These are phyloP conservation scores for Bjerkandera adusta DNA, from an alignment of 1,284 basidiomycete genomes.

Conservation along the genomic window DNA sequence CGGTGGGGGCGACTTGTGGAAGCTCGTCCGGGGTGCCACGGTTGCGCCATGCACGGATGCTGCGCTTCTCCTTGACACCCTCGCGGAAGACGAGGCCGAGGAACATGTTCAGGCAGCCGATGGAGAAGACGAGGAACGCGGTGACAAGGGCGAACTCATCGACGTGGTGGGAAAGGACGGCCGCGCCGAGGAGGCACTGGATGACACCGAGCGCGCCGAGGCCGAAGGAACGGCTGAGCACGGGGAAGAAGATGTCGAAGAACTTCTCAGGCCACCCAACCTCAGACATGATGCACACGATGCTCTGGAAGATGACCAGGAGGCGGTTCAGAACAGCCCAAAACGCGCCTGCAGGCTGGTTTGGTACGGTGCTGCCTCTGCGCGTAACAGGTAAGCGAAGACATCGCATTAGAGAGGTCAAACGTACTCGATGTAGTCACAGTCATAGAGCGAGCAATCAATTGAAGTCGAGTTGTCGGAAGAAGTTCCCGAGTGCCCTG, in stretches of 20 bases:
- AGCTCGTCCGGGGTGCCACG: slow-evolving; percentile 50
- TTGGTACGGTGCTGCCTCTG: slow-evolving; percentile 77
- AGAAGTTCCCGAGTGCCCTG: slow-evolving; percentile 30
- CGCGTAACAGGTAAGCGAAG: slow-evolving; percentile 6
- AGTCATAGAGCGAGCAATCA: slow-evolving; percentile 49
- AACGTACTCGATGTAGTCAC: slow-evolving; percentile 75
- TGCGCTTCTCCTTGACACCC: slow-evolving; percentile 58
- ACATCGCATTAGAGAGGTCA: not conserved
- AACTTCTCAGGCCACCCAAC: slow-evolving; percentile 66
- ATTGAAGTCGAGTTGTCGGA: slow-evolving; percentile 30
- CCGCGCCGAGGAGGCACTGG: slow-evolving; percentile 77
- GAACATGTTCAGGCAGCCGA: slow-evolving; percentile 82
- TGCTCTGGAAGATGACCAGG: slow-evolving; percentile 75
- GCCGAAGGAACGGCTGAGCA: slow-evolving; percentile 81
- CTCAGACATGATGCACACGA: slow-evolving; percentile 71
- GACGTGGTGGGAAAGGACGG: slow-evolving; percentile 80
- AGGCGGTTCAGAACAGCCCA: slow-evolving; percentile 84
- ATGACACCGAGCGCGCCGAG: slow-evolving; percentile 81
- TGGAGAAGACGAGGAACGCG: slow-evolving; percentile 83
- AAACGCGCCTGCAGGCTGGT: slow-evolving; percentile 83
- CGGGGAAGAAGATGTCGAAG: slow-evolving; percentile 82
- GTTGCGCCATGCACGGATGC: slow-evolving; percentile 59
- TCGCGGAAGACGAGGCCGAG: slow-evolving; percentile 73
- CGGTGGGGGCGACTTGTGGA: slow-evolving; percentile 36
- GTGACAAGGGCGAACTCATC: slow-evolving; percentile 79